Conservation (phyloP, 257 asterid species). For the Salvia miltiorrhiza region DNA sequence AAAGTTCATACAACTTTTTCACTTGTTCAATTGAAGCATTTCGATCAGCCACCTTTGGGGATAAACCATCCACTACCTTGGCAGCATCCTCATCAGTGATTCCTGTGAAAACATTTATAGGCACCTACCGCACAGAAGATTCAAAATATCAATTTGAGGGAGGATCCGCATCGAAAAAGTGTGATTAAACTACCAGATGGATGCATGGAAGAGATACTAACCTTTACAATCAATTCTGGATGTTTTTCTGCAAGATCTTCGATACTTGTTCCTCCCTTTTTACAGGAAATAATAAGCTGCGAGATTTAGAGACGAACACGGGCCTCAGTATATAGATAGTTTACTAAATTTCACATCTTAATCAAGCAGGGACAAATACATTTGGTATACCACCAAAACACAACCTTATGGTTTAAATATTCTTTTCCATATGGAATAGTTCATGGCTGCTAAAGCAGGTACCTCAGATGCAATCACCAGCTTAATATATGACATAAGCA, state of each 20-base stretch:
- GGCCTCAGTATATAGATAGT: background rate
- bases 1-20: slow-evolving; percentile 88
- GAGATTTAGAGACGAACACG: slow-evolving; percentile 9
- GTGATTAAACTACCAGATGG: background rate
- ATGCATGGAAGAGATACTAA: slow-evolving; percentile 8
- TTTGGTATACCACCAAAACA: background rate
- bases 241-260: slow-evolving; percentile 98
- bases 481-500: background rate
- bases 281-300: slow-evolving; percentile 92
- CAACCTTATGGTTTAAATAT: background rate
- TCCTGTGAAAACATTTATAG: slow-evolving; percentile 89
- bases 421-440: background rate
- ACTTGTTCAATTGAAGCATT: slow-evolving; percentile 89
- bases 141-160: background rate
- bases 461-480: background rate
- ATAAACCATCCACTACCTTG: slow-evolving; percentile 95
- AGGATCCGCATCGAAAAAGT: background rate
- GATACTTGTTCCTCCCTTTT: slow-evolving; percentile 97
- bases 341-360: background rate
- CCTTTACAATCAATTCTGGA: slow-evolving; percentile 95
- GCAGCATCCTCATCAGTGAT: slow-evolving; percentile 96
- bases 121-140: slow-evolving; percentile 49
- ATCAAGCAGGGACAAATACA: background rate
- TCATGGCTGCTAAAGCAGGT: background rate
- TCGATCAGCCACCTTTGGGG: slow-evolving; percentile 89